Evolutionary conservation across 345 rosid species (phyloP).

Genomic region (Syzygium grande): DNA sequence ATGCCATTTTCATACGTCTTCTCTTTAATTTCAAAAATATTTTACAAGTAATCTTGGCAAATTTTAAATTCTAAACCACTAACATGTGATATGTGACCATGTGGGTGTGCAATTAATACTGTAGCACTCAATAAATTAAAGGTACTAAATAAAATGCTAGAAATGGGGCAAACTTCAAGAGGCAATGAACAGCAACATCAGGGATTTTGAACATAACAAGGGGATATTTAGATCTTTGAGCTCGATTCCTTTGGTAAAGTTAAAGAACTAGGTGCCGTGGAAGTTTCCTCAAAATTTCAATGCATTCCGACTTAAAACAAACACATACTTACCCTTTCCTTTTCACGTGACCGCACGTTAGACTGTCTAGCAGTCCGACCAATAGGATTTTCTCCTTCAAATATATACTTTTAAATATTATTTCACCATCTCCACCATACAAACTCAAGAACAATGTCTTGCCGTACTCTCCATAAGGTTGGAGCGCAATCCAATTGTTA

Average conservation of each 20-base stretch:
- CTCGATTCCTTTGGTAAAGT: neutral
- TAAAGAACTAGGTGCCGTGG: neutral
- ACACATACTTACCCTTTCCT: neutral
- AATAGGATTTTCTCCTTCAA: neutral
- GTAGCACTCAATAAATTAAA: neutral
- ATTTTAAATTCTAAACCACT: neutral
- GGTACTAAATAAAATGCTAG: neutral
- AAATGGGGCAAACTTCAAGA: too few species aligned
- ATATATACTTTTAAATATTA: too few species aligned
- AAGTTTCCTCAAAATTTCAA: neutral
- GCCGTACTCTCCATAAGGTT: neutral
- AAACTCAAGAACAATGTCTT: too few species aligned
- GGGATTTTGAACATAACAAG: neutral
- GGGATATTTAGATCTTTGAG: neutral
- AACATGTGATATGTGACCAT: neutral
- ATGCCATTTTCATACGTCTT: neutral
- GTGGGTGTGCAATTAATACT: accelerated
- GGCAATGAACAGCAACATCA: neutral
- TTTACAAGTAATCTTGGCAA: neutral
- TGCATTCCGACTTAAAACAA: neutral
- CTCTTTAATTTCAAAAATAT: neutral
- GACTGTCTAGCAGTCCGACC: neutral
- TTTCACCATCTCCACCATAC: neutral
- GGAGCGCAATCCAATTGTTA: neutral
- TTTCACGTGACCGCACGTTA: neutral